phyloP scores from a whole-genome alignment of 257 asterid genomes.

The Lantana camara region DNA sequence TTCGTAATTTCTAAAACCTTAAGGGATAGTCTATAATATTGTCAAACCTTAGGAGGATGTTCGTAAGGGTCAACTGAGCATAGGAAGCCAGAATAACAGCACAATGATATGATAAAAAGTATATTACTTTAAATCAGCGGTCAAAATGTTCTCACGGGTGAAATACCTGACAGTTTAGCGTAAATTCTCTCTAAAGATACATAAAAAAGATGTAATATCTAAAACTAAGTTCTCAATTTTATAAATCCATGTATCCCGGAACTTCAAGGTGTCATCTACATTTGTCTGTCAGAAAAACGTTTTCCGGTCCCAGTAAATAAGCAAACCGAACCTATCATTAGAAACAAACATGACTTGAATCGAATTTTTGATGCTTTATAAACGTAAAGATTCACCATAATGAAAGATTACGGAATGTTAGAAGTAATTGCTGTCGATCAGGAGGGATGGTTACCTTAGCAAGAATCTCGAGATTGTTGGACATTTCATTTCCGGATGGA shows the following conservation, averaged over 20 bases:
- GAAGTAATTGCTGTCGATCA: too few relatives aligned
- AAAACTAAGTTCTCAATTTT: background rate
- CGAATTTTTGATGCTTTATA: background rate
- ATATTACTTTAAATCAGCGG: slow-evolving; percentile 14
- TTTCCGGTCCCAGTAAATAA: too few relatives aligned
- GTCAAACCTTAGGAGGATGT: too few relatives aligned
- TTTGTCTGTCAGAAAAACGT: background rate
- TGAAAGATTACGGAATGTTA: too few relatives aligned
- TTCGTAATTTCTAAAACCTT: too few relatives aligned
- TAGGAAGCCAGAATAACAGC: too few relatives aligned
- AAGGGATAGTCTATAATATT: too few relatives aligned
- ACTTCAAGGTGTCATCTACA: slow-evolving; percentile 25
- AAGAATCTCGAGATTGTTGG: slow-evolving; percentile 23
- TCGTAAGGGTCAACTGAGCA: background rate
- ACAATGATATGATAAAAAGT: background rate
- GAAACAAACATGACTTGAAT: background rate
- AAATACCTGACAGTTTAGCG: slow-evolving; percentile 16
- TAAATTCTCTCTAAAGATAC: slow-evolving; percentile 18
- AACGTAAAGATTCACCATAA: background rate
- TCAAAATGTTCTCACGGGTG: slow-evolving; percentile 24
- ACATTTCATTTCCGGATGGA: slow-evolving; percentile 61
- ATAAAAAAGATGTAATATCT: background rate
- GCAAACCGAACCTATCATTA: slow-evolving; percentile 14
- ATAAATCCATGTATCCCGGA: slow-evolving; percentile 2
- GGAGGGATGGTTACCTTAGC: slow-evolving; percentile 37